Evolutionary conservation across 306 rosid species (phyloP).

Genomic region (Gleditsia sinensis): DNA sequence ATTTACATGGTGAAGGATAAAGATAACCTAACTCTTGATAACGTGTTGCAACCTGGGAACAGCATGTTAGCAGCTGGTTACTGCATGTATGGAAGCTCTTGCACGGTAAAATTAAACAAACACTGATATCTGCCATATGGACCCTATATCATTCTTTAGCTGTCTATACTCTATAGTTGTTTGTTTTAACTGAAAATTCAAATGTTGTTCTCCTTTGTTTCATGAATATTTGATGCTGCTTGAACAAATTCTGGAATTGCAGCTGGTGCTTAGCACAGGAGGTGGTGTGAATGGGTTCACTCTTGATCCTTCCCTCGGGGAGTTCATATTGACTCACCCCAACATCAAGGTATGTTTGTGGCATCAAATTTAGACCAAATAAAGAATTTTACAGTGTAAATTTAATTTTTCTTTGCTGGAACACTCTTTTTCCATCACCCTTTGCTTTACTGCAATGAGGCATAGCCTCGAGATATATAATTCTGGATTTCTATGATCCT

Average conservation of each 20-base stretch:
- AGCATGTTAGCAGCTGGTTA: slow-evolving; percentile 85
- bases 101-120: slow-evolving; percentile 62
- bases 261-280: slow-evolving; percentile 86
- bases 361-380: background rate
- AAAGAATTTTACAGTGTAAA: background rate
- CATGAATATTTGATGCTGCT: slow-evolving; percentile 9
- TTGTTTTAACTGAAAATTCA: too few species aligned
- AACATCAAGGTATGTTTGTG: slow-evolving; percentile 64
- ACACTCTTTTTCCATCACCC: too few species aligned
- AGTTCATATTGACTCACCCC: slow-evolving; percentile 95
- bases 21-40: slow-evolving; percentile 50
- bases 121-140: background rate
- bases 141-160: background rate
- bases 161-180: background rate
- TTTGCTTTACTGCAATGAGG: background rate
- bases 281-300: slow-evolving; percentile 87
- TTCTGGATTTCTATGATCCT: background rate
- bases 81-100: slow-evolving; percentile 97
- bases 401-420: background rate
- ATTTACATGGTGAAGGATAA: slow-evolving; percentile 61
- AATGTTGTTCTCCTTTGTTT: too few species aligned
- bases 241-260: slow-evolving; percentile 27
- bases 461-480: background rate
- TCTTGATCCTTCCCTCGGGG: slow-evolving; percentile 93
- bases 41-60: slow-evolving; percentile 84